phyloP scores from a whole-genome alignment of 73 alveolate genomes.

The Durusdinium trenchii region DNA sequence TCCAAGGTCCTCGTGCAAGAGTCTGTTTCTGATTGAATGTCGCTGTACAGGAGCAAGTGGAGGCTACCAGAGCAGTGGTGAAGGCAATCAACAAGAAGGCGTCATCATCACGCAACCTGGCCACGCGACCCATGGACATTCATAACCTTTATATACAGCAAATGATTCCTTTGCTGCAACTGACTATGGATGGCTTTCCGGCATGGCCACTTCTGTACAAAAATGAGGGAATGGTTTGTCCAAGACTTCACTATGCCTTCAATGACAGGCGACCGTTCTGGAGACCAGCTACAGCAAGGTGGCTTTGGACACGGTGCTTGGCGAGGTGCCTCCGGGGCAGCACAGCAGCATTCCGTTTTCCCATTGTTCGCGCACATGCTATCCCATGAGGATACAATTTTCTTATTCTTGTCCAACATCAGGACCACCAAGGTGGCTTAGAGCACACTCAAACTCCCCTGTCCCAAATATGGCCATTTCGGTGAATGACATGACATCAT shows the following conservation, averaged over 20 bases:
- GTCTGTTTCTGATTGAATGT: neutral
- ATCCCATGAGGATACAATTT: too few species aligned
- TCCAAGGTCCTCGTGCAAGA: too few species aligned
- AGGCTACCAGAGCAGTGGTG: conserved; percentile 52
- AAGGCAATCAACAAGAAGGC: conserved; percentile 79
- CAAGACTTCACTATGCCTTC: neutral
- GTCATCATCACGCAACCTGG: neutral
- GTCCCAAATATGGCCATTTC: too few species aligned
- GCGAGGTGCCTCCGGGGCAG: neutral
- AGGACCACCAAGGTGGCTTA: too few species aligned
- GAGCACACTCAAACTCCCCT: too few species aligned
- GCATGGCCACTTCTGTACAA: neutral
- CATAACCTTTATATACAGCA: neutral
- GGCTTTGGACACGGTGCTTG: neutral
- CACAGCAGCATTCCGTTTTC: too few species aligned
- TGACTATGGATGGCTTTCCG: neutral
- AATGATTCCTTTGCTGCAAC: neutral
- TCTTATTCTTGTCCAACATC: too few species aligned
- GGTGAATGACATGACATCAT: too few species aligned
- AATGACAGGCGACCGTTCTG: conserved; percentile 39
- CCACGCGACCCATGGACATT: neutral
- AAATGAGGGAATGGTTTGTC: neutral
- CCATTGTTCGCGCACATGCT: too few species aligned
- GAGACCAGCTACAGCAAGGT: conserved; percentile 82
- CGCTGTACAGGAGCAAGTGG: conserved; percentile 34